Base-by-base conservation (phyloP, 2,329 filamentous ascomycete genomes). In the Penicillium sp. region DNA sequence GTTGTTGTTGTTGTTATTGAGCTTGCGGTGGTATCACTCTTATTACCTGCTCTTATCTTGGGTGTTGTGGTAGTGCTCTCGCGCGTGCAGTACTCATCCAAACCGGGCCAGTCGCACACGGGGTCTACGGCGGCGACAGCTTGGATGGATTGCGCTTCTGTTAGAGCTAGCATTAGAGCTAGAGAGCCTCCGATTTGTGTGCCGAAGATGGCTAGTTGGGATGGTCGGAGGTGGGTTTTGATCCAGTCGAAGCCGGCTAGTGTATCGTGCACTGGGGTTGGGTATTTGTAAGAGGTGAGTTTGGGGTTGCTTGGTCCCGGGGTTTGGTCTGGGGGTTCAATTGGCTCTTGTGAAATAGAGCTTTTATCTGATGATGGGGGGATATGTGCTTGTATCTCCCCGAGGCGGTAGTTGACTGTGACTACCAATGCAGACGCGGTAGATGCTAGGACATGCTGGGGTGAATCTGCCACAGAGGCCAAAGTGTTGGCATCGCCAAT, bases 81-180 rank as follows among this genome's bases (percentile, higher is more conserved):
- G 3, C 41, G 45, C 1, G 61, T 61, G 51, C 75, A 77, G 51
- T 74, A 72, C 34, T 78, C 76, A 43, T 79, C 76, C 21, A 79
- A 59, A 0, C 69, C 66, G 2, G 71, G 68, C 75, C 75, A 77
- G 58, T 77, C 73, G 33, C 72, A 75, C 4, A 76, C 51, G 0
- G 75, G 75, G 15, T 74, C 68, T 8, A 70, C 25, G 0, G 71
- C 69, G 5, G 73, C 71, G 38, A 75, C 64, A 10, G 72, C 71
- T 31, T 65, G 61, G 21, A 77, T 58, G 10, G 62, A 67, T 48
- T 65, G 63, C 1, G 73, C 63, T 60, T 77, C 75, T 10, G 75
- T 79, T 19, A 79, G 66, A 0, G 76, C 71, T 11, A 79, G 69
- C 73, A 76, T 77, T 3, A 76, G 58, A 4, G 76, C 75, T 49